Evolutionary conservation across 2,329 filamentous ascomycete species (phyloP).

Genomic region (Calonectria ilicicola): DNA sequence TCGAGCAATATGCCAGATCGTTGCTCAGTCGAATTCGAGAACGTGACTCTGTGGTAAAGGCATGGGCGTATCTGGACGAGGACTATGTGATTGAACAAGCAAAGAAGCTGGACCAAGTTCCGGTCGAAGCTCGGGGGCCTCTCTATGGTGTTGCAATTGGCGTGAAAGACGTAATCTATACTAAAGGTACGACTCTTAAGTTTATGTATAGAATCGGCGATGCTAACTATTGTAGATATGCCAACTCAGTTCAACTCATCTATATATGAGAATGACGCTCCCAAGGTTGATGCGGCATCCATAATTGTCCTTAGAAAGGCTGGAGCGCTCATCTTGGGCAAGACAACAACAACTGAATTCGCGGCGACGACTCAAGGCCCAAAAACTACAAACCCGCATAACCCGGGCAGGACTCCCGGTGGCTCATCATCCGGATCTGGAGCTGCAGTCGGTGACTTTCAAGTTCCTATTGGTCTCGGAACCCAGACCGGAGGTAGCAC

Average conservation of each 20-base stretch:
- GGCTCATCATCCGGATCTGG: conserved; percentile 76
- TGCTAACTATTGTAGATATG: conserved; percentile 55
- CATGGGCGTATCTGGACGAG: conserved; percentile 62
- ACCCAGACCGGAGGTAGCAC: conserved; percentile 76
- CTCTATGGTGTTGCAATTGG: conserved; percentile 69
- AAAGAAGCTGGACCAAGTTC: conserved; percentile 60
- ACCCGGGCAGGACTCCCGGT: conserved; percentile 71
- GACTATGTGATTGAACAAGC: conserved; percentile 61
- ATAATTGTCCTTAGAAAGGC: conserved; percentile 60
- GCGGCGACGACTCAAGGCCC: conserved; percentile 64
- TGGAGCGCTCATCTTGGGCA: conserved; percentile 62
- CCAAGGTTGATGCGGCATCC: conserved; percentile 60
- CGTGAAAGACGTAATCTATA: conserved; percentile 71
- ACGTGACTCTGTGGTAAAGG: conserved; percentile 58
- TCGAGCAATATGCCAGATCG: conserved; percentile 62
- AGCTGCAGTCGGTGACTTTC: conserved; percentile 74
- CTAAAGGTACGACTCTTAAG: conserved; percentile 55
- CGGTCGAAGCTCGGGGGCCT: conserved; percentile 60
- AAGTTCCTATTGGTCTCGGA: conserved; percentile 70
- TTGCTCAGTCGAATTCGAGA: conserved; percentile 57
- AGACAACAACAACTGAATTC: conserved; percentile 70
- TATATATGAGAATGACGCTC: conserved; percentile 60
- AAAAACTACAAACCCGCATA: conserved; percentile 71
- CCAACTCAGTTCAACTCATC: conserved; percentile 66
- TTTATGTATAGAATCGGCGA: rapidly evolving